Evolutionary conservation across 2,329 filamentous ascomycete genomes (phyloP), one percentile per base, ranked within the genome.

Genomic region (Xylaria sp.): DNA sequence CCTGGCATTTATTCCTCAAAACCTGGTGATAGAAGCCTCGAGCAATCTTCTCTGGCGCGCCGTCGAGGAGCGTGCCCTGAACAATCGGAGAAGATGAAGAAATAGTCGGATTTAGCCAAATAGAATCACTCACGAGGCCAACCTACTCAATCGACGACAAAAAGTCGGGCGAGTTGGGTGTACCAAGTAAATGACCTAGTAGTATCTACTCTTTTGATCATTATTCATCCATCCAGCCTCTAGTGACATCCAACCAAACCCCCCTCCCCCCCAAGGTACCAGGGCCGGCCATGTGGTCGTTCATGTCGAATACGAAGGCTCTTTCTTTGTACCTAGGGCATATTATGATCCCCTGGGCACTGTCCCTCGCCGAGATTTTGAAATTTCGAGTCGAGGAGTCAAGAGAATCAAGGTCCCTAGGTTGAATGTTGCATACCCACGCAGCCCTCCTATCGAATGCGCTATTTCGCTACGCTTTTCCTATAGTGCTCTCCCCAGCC

Each of bases 171-270:
- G n/a, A 12, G 27, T 29, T 21, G n/a, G 23, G 9, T 23, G 25
- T 42, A 18, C 27, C 13, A 12, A 29, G 21, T 57, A 18, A 47
- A 51, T 23, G 53, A 42, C 16, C 25, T 60, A 47, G 47, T 57
- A 47, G 32, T 23, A 59, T 63, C 21, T 59, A 57, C 32, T 35
- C 53, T 42, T 57, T 51, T 40, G 18, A 40, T 59, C 35, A 40
- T 57, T n/a, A 47, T 53, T 53, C 50, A 23, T 68, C 32, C 42
- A 29, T 65, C 42, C 61, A 68, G 47, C 29, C 35, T 42, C n/a
- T 6, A 9, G 35, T 44, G 2, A 27, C 18, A 37, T 42, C 47
- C 40, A 48, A 23, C 9, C 18, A 21, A 23, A n/a, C n/a, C n/a
- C n/a, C n/a, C n/a, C n/a, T n/a, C n/a, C 27, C 29, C 51, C 35